Base-by-base conservation (phyloP, 805 yeast species). In the Suhomyces sp. region DNA sequence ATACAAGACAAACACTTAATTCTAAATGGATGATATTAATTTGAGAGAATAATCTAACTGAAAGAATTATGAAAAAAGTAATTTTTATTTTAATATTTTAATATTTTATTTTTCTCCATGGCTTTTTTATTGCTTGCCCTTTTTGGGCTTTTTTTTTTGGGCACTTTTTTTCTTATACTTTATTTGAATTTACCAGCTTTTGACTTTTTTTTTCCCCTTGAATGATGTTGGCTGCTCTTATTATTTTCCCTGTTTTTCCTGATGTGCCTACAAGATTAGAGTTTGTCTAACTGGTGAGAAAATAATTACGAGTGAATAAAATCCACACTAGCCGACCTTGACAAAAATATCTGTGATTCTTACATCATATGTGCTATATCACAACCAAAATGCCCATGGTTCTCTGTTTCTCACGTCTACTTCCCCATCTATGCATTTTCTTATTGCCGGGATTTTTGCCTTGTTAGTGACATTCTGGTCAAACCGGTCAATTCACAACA, bases 41-140 rank as follows among this genome's bases (percentile, higher is more conserved):
- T 35, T 24, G 49, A 47, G 24, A 47, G 49, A 47, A 47, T 47
- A 47, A 47, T 35, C 44, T 47, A 47, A 47, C 49, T 35, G 49
- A 47, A 36, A 47, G 49, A 47, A 47, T 47, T 36, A 47, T 47
- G 49, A 47, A 47, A 47, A 45, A 47, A 47, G 49, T 47, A 47
- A 47, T 47, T 47, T 46, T 46, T 6, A 13, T 19, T 33, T 33
- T 33, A 22, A 31, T 31, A 15, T 33, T 45, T 45, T 35, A 10
- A 10, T 12, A 12, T 22, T 35, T 35, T 47, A 35, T 22, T 47
- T 47, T 47, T 35, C 5, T 47, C 10, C 19, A 13, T 24, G 31
- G 22, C 12, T 24, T 35, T 19, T 19, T 33, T 10, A 23, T 47
- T 35, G 35, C 36, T 33, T 33, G 19, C 12, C 29, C 7, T 42